These are phyloP conservation scores for Trichophyton equinum DNA, from an alignment of 2,329 filamentous ascomycete species.

Conservation along the genomic window DNA sequence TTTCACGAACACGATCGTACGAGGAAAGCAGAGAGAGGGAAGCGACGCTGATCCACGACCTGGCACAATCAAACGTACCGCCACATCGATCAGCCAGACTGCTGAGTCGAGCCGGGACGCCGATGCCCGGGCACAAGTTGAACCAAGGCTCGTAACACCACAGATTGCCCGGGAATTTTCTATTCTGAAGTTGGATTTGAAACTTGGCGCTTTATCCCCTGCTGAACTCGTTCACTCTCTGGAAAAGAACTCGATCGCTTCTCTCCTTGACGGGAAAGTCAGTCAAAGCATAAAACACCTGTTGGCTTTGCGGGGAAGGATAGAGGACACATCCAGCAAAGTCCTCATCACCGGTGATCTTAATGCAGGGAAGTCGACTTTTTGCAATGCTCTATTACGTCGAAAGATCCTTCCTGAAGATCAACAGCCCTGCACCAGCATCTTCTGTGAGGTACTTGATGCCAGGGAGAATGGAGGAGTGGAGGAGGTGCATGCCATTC, in stretches of 20 bases:
- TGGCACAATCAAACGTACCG: conserved; percentile 53
- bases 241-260: conserved; percentile 81
- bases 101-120: conserved; percentile 62
- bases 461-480: conserved; percentile 78
- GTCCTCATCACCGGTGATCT: conserved; percentile 90
- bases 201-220: conserved; percentile 75
- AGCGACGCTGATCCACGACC: conserved; percentile 28
- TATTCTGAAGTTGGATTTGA: conserved; percentile 84
- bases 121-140: conserved; percentile 48
- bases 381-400: conserved; percentile 91
- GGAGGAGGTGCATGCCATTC: conserved; percentile 92
- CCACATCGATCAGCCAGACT: conserved; percentile 55
- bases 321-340: conserved; percentile 95
- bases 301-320: conserved; percentile 72
- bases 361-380: conserved; percentile 96
- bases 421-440: conserved; percentile 94
- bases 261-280: conserved; percentile 85
- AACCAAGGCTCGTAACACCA: conserved; percentile 76
- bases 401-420: conserved; percentile 91
- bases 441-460: conserved; percentile 95
- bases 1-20: conserved; percentile 28
- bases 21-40: conserved; percentile 18
- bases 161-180: conserved; percentile 95
- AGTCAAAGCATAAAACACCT: conserved; percentile 87
- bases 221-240: conserved; percentile 86